Base-by-base conservation (phyloP, 345 rosid species). In the Ailanthus altissimus region DNA sequence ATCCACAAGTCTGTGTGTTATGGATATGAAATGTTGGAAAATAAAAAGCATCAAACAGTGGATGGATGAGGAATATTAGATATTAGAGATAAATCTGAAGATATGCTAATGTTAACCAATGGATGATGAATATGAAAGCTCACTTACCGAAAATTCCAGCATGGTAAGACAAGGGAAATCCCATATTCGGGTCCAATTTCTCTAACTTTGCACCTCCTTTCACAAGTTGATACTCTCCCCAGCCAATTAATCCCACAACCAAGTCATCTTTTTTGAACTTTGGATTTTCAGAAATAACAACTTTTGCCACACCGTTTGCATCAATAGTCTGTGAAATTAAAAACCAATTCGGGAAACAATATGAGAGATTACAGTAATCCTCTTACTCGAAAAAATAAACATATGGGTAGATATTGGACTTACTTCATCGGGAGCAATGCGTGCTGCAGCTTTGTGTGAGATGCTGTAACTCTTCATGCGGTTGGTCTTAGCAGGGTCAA, bases 401-500 rank as follows among this genome's bases (percentile, higher is more conserved):
- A 51, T 51, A 16, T n/a, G 15, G n/a, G 2, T 11, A 3, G n/a
- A 2, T 3, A 25, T 10, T 23, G 3, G 1, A 58, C 32, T 4
- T 68, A 83, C 92, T 86, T 78, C 67, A 2, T 90, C 92, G 1
- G 87, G 88, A 71, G 38, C 3, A 8, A 86, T 66, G 42, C 65
- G 78, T n/a, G 10, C 26, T 0, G 92, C 75, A 0, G 61, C 73
- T 15, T 38, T 40, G 16, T 86, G 92, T 0, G 92, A 83, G 0
- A 83, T 64, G 75, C 89, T 80, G 36, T 40, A 32, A 54, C 75
- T 72, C 85, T 88, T 90, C 82, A 88, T 75, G 50, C 92, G 84
- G 81, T 88, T 88, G 2, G 86, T 14, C 84, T 86, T 89, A 78
- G 79, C 84, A 53, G 90, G 94, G 53, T 90, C 92, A 2, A 90